Conservation (phyloP, 495 filamentous ascomycete genomes). For the Aspergillus incahuasiensis region DNA sequence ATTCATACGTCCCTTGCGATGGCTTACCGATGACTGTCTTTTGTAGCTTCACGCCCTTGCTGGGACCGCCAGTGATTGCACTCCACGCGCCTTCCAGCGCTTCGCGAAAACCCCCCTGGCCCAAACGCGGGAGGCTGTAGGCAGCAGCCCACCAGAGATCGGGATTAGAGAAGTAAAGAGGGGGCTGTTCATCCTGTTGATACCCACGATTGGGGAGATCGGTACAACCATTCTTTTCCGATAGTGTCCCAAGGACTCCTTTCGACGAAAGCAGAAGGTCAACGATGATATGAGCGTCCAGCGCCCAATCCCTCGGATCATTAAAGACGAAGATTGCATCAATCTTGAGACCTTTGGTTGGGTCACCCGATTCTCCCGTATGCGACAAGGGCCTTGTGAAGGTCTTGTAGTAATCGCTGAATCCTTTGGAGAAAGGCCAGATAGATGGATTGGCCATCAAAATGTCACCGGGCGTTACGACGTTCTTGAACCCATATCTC, state of each 20-base stretch:
- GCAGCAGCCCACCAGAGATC: conserved; percentile 83
- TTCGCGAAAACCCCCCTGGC: conserved; percentile 86
- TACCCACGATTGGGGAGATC: conserved; percentile 66
- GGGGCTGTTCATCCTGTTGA: conserved; percentile 73
- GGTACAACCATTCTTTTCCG: conserved; percentile 49
- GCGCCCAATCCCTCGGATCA: conserved; percentile 88
- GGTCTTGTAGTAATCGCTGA: conserved; percentile 54
- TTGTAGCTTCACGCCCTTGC: conserved; percentile 52
- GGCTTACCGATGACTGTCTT: conserved; percentile 83
- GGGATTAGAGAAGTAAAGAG: conserved; percentile 81
- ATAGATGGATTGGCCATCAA: conserved; percentile 64
- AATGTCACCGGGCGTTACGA: conserved; percentile 83
- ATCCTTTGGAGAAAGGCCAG: conserved; percentile 72
- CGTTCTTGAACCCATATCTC: conserved; percentile 79
- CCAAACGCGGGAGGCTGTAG: conserved; percentile 82
- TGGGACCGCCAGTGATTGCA: conserved; percentile 59
- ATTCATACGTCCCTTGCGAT: conserved; percentile 67
- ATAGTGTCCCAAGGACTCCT: conserved; percentile 75
- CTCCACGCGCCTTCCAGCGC: conserved; percentile 75
- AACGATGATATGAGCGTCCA: conserved; percentile 76
- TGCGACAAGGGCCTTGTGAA: conserved; percentile 58
- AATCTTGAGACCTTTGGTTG: conserved; percentile 57
- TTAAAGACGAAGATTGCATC: conserved; percentile 87
- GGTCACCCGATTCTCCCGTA: conserved; percentile 30
- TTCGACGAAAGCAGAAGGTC: conserved; percentile 72